Conservation (phyloP, 1,139 yeast species). For the Meyerozyma sp. region DNA sequence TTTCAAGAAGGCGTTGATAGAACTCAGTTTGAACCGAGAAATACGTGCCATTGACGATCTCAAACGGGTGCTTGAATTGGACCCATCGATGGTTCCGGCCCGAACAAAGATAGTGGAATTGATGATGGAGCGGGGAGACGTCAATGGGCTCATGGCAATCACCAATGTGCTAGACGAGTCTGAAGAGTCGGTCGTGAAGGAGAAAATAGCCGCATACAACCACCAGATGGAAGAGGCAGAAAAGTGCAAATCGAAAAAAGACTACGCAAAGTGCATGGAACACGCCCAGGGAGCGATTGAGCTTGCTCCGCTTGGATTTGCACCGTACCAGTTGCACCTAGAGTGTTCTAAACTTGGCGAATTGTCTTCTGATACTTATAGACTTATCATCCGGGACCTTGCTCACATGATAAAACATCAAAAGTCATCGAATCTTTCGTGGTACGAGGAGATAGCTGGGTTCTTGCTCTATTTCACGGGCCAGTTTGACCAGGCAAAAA, state of each 20-base stretch:
- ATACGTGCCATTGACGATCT: conserved; percentile 44
- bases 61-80: conserved; percentile 34
- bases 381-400: conserved; percentile 18
- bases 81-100: conserved; percentile 38
- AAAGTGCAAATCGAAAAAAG: background rate
- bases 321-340: conserved; percentile 9
- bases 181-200: conserved; percentile 11
- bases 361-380: conserved; percentile 6
- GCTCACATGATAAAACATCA: conserved; percentile 23
- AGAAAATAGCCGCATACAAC: conserved; percentile 1
- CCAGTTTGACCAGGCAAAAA: conserved; percentile 47
- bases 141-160: conserved; percentile 15
- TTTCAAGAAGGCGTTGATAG: conserved; percentile 51
- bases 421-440: conserved; percentile 28
- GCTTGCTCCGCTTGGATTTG: conserved; percentile 5
- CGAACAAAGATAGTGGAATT: conserved; percentile 37
- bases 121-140: conserved; percentile 41
- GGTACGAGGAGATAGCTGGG: conserved; percentile 29
- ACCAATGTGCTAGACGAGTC: conserved; percentile 6
- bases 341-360: conserved; percentile 6
- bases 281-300: background rate
- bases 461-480: conserved; percentile 46
- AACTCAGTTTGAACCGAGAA: conserved; percentile 45
- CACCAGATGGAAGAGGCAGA: conserved; percentile 7
- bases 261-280: conserved; percentile 1